Conservation (phyloP, 805 yeast genomes). For the Candida gorgasii region DNA sequence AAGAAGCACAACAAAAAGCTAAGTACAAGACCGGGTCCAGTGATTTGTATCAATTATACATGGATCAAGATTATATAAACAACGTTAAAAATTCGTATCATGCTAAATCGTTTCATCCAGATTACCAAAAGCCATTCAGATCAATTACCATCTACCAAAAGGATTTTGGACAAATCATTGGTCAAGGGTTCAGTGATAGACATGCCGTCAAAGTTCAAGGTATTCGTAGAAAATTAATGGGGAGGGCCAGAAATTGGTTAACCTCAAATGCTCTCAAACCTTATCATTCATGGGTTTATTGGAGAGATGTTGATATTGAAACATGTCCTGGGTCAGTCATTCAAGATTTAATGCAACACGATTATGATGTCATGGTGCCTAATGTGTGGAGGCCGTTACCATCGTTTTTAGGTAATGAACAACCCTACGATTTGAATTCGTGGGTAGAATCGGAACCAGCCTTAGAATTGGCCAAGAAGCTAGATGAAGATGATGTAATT, state of each 20-base stretch:
- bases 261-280: conserved; percentile 73
- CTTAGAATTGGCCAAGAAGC: conserved; percentile 57
- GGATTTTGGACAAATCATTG: conserved; percentile 81
- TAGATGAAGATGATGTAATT: conserved; percentile 80
- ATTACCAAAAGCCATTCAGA: conserved; percentile 69
- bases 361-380: conserved; percentile 74
- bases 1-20: conserved; percentile 35
- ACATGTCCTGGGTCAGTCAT: conserved; percentile 77
- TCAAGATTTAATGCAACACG: conserved; percentile 67
- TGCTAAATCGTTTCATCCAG: conserved; percentile 57
- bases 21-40: conserved; percentile 47
- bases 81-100: conserved; percentile 58
- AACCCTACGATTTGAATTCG: conserved; percentile 93
- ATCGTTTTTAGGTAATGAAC: conserved; percentile 83
- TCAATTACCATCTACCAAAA: conserved; percentile 77
- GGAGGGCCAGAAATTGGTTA: conserved; percentile 84
- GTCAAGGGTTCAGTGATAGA: conserved; percentile 81
- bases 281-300: conserved; percentile 86
- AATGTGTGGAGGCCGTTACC: conserved; percentile 98
- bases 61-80: conserved; percentile 63
- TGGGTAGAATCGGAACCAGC: conserved; percentile 92
- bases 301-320: conserved; percentile 88
- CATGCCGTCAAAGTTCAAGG: conserved; percentile 88
- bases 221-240: conserved; percentile 80
- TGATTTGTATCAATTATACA: conserved; percentile 66